Evolutionary conservation across 805 yeast genomes (phyloP), one percentile per base, ranked within the genome.

Genomic region (Kodamaea sagamina): DNA sequence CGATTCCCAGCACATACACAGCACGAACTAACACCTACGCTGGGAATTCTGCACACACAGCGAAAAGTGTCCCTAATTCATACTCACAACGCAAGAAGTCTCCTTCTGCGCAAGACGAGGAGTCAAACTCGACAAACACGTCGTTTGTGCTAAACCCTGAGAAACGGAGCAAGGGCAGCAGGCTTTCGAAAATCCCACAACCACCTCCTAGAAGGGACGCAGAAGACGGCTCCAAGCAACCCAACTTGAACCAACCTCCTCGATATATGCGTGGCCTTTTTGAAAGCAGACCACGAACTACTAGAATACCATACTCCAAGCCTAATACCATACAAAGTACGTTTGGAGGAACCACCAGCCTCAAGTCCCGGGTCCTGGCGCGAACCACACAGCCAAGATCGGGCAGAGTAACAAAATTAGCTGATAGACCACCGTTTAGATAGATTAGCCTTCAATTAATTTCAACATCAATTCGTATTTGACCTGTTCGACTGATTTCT

Each of bases 231-330:
- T 11, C 29, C 47, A 35, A 43, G 35, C 19, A 59, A 3, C 75
- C 75, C n/a, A 67, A 71, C 44, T 59, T 71, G 29, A 59, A 70
- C 54, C 75, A 71, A 50, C 67, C 71, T 1, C 74, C 75, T 8
- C 55, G 75, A 39, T 71, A 69, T 53, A 58, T 69, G 67, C 52
- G 61, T 13, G 74, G 72, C 3, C 58, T 69, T 17, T 65, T 65
- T 45, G 68, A 62, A 27, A 51, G 50, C 13, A 44, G 48, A 26
- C 31, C 21, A 22, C 10, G 31, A 25, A 36, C 39, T 10, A 22
- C 39, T 9, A 22, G 24, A 27, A 36, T 36, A 16, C 39, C 34
- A 8, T 29, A 29, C 19, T 29, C 39, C 22, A 25, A 26, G 26
- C 21, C 39, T 15, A 36, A 27, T 17, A 13, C 39, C 24, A 36